Base-by-base conservation (phyloP, 1,284 basidiomycete species). In the Apiotrichum gracile region DNA sequence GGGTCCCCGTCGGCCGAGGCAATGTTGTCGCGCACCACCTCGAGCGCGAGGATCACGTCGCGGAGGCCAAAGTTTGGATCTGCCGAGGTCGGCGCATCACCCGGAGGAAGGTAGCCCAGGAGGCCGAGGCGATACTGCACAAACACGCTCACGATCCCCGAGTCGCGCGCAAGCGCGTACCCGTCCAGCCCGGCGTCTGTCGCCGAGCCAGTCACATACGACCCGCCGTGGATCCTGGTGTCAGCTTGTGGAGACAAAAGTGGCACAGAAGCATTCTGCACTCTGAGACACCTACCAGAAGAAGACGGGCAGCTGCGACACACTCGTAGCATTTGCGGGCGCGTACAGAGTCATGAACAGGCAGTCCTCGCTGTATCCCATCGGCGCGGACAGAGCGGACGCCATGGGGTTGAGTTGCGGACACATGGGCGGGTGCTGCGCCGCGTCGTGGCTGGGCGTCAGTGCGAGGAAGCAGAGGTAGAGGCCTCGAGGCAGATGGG, bases 221-320 rank as follows among this genome's bases (percentile, higher is more conserved):
- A 91, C 25, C 91, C 91, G n/a, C 91, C 91, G 62, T 91, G 90
- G 47, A 91, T 79, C 88, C 88, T 89, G 9, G 31, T 31, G 31
- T 31, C 16, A 31, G 31, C 16, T 10, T 10, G 31, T n/a, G n/a
- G n/a, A n/a, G n/a, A n/a, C n/a, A n/a, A n/a, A n/a, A n/a, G 57
- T 31, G 37, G 3, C 35, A 43, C 39, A 49, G 46, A 31, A 31
- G 31, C 43, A 33, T 13, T 19, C 9, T 38, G 31, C n/a, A n/a
- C n/a, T n/a, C n/a, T n/a, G n/a, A n/a, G n/a, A n/a, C 4, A 63
- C 68, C 55, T 38, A 73, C 87, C 86, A 89, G 56, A 87, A 73
- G 55, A 88, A 68, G 0, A 82, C 81, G 3, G 86, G 72, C 21
- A 78, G 57, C 29, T 10, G 12, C 44, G 79, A 6, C 26, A 31